These are phyloP conservation scores for Penicillium cosmopolitanum DNA, from an alignment of 495 filamentous ascomycete species.

Conservation along the genomic window DNA sequence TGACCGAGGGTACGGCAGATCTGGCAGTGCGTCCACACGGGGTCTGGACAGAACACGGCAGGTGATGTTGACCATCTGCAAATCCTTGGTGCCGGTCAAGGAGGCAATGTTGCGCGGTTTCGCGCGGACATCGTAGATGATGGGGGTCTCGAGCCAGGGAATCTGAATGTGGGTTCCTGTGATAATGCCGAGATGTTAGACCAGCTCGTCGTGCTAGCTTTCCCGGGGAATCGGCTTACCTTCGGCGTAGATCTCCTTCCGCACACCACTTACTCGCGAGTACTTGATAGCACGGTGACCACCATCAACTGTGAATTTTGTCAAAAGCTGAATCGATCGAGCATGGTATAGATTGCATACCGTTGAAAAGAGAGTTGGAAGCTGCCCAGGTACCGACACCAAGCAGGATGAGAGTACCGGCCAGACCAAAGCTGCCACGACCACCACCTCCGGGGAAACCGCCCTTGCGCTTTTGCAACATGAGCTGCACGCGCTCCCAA, in stretches of 20 bases:
- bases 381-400: constrained; percentile 65
- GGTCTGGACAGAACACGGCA: constrained; percentile 98
- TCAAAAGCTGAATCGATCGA: background rate
- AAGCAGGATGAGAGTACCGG: constrained; percentile 59
- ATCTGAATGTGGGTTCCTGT: constrained; percentile 90
- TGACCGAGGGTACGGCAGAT: constrained; percentile 95
- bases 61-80: constrained; percentile 99
- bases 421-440: constrained; percentile 44
- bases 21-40: constrained; percentile 82
- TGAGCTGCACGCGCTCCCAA: constrained; percentile 65
- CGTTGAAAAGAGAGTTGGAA: constrained; percentile 95
- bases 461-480: constrained; percentile 57
- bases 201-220: constrained; percentile 13
- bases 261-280: constrained; percentile 87
- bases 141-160: constrained; percentile 96
- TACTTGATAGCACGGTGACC: constrained; percentile 99
- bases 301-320: constrained; percentile 74
- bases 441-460: constrained; percentile 55
- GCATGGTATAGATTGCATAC: constrained; percentile 34
- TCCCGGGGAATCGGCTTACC: constrained; percentile 57
- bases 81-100: constrained; percentile 96
- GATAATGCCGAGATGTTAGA: constrained; percentile 21
- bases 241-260: constrained; percentile 96
- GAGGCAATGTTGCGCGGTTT: constrained; percentile 97
- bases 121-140: constrained; percentile 96